Evolutionary conservation across 495 filamentous ascomycete species (phyloP), one percentile per base, ranked within the genome.

Genomic region (Lasiosphaeria hispida): DNA sequence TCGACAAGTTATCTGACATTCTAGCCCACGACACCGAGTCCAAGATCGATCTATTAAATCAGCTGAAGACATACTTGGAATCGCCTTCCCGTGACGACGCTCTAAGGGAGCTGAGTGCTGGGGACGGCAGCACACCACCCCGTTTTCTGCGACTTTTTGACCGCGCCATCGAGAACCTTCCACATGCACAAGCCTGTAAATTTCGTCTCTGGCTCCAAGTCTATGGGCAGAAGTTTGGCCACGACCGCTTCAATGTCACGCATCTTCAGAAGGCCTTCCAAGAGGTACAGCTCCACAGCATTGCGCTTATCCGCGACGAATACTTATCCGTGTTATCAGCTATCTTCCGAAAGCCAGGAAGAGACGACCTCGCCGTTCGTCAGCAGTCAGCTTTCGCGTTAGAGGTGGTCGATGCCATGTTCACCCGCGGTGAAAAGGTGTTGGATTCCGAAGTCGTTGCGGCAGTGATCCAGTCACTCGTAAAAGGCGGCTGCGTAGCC

Each of bases 401-500:
- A 34, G 52, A 65, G 30, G 54, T 77, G 10, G 35, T 74, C 11
- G 58, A 72, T 23, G 75, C 75, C 18, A 61, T 83, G 44, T 69
- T 74, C 37, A 72, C 69, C 18, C 63, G 68, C 11, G 64, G 71
- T 11, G 34, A 75, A n/a, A 42, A 62, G 7, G 55, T 70, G 19
- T 59, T 76, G 30, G 56, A 66, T n/a, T 67, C 69, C 59, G 76
- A 78, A 23, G 58, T 75, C 55, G 53, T 74, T 13, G 63, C 75
- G 34, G 58, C 64, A n/a, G 62, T 77, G 10, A 69, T 80, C 45
- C 73, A 73, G 53, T 53, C 61, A 18, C 62, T 64, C 30, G 58
- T 63, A 15, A 52, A 17, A n/a, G 55, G 47, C 3, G 48, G 14
- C 35, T 15, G 40, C 35, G 17, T 23, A 13, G 45, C 56, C 13